A percentile compares a stretch with the other conserved stretches of the same genome.
Conservation (phyloP, 768 basidiomycete species). For the Leccinellum rugosiceps region DNA sequence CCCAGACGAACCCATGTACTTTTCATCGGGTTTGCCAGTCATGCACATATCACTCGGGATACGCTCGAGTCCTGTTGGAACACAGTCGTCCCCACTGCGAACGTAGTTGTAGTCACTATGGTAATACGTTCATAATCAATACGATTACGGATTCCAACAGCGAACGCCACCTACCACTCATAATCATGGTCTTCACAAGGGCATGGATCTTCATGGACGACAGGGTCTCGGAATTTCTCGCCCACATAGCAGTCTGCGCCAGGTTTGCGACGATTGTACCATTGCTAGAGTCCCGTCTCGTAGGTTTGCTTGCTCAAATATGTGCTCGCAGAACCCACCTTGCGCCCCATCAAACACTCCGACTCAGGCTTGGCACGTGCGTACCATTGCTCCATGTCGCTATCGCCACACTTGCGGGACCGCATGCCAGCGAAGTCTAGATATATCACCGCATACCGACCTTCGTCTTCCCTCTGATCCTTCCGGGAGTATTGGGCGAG, state of each 20-base stretch:
- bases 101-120: conserved; percentile 87
- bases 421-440: conserved; percentile 79
- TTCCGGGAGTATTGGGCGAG: conserved; percentile 70
- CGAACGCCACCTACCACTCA: conserved; percentile 69
- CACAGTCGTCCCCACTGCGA: conserved; percentile 68
- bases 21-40: conserved; percentile 46
- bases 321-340: conserved; percentile 45
- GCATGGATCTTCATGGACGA: conserved; percentile 79
- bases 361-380: conserved; percentile 59
- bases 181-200: conserved; percentile 84
- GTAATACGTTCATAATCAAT: neutral
- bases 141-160: neutral
- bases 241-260: conserved; percentile 88
- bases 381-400: conserved; percentile 88
- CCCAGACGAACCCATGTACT: conserved; percentile 86
- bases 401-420: conserved; percentile 60
- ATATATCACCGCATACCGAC: conserved; percentile 68
- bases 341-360: conserved; percentile 93
- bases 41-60: conserved; percentile 74
- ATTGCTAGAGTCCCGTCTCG: conserved; percentile 63
- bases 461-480: conserved; percentile 49
- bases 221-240: conserved; percentile 84
- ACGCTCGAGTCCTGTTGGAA: conserved; percentile 83
- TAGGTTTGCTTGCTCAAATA: neutral
- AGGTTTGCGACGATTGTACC: conserved; percentile 82